Evolutionary conservation across 139 green algal genomes (phyloP).

Genomic region (Asterochloris sp.): DNA sequence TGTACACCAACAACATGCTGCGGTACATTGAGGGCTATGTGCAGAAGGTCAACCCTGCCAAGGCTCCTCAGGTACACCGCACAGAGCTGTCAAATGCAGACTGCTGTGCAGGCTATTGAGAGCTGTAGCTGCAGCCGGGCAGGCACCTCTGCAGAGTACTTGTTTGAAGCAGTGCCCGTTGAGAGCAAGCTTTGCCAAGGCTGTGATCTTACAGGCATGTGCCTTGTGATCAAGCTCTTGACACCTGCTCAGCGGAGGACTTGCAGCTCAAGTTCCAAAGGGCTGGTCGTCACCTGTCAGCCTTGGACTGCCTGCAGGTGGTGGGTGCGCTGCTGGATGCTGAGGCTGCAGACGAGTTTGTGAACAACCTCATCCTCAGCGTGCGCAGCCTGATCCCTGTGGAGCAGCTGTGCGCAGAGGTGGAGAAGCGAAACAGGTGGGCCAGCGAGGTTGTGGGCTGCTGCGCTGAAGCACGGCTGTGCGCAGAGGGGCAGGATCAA

Average conservation of each 20-base stretch:
- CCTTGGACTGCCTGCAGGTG: slow-evolving; percentile 36
- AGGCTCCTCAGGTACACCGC: slow-evolving; percentile 39
- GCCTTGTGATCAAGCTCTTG: background rate
- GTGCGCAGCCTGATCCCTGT: slow-evolving; percentile 90
- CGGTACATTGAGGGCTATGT: slow-evolving; percentile 99
- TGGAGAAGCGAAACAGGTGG: slow-evolving; percentile 72
- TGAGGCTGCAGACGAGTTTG: slow-evolving; percentile 93
- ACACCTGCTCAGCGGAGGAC: background rate
- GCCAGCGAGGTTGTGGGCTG: slow-evolving; percentile 14
- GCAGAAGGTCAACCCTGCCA: slow-evolving; percentile 89
- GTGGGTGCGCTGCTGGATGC: slow-evolving; percentile 95
- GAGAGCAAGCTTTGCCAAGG: no score
- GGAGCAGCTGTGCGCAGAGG: slow-evolving; percentile 65
- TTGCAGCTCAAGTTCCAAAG: slow-evolving; percentile 26
- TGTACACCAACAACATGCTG: slow-evolving; percentile 89
- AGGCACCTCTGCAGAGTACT: no score
- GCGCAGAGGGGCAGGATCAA: no score
- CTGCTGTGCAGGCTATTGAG: background rate
- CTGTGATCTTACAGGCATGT: no score
- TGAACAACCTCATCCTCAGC: slow-evolving; percentile 98
- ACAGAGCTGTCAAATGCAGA: background rate
- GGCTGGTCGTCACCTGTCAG: slow-evolving; percentile 36
- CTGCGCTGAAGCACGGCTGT: no score
- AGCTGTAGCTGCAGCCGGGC: background rate
- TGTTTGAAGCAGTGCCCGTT: no score